Base-by-base conservation (phyloP, 495 filamentous ascomycete species). In the Penicillium longicatenatum region DNA sequence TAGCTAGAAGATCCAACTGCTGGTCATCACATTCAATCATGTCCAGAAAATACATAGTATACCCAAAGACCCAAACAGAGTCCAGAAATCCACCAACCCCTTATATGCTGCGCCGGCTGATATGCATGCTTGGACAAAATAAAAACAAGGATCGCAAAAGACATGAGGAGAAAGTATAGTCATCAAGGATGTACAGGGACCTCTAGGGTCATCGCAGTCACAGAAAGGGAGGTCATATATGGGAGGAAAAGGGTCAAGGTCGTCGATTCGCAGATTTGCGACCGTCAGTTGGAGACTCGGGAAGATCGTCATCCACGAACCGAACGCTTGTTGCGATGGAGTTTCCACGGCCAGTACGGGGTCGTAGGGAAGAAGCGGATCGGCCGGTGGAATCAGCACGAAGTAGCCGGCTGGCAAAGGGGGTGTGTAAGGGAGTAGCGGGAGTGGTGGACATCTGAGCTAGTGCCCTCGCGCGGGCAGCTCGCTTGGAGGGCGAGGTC, bases 401-500 rank as follows among this genome's bases (percentile, higher is more conserved):
- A 24, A 78, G 66, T 6, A 78, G 66, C 39, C 77, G 70, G 55
- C 70, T 74, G 42, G 77, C 77, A 50, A 79, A 79, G 16, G 78
- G 78, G 41, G 74, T 82, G 45, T 73, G 75, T 12, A 75, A 54
- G 20, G 70, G 74, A 26, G 76, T 81, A 30, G 75, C 73, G 21
- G 81, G 81, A 24, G 82, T 83, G n/a, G 79, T 82, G 6, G 80
- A 81, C 33, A 75, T 64, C 61, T 77, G 75, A 12, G 78, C 78
- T 39, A 84, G 62, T 19, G 75, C 75, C 61, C 73, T 80, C 12
- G 80, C 80, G 29, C 81, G 70, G 31, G 82, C 79, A 26, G 79
- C 77, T 63, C 81, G 72, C 65, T 80, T 85, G 6, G 84, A 85
- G 30, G 84, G 84, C 7, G 84, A 86, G 42, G 69, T 78, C 51